Percentiles rank a stretch among this genome's conserved stretches.
Conservation (phyloP, 257 asterid genomes). For the Gentiana dahurica region DNA sequence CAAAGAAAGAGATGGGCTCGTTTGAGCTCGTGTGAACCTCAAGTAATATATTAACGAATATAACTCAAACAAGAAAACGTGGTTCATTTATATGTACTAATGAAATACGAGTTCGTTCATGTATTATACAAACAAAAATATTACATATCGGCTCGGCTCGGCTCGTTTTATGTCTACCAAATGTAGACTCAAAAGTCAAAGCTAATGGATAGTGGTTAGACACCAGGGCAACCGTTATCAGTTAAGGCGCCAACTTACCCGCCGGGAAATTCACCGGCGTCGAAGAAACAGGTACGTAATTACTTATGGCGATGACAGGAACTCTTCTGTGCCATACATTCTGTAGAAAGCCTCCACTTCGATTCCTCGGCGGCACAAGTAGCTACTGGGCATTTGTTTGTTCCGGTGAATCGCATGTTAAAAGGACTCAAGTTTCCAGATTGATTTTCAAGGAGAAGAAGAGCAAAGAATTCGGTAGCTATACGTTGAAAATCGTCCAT, state of each 20-base stretch:
- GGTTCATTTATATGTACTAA: too few species aligned
- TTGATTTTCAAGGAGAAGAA: conserved; percentile 4
- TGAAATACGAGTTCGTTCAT: too few species aligned
- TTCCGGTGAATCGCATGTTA: conserved; percentile 4
- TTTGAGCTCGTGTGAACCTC: too few species aligned
- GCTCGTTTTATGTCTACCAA: too few species aligned
- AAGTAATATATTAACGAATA: too few species aligned
- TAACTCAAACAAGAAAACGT: too few species aligned
- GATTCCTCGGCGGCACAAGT: neutral
- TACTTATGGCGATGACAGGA: conserved; percentile 7
- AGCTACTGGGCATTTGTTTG: conserved; percentile 6
- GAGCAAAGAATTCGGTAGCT: conserved; percentile 4
- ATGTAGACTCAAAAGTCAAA: too few species aligned
- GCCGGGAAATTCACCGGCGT: conserved; percentile 1
- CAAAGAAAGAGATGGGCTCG: too few species aligned
- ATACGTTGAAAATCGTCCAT: neutral
- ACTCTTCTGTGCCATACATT: conserved; percentile 7
- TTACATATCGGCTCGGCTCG: too few species aligned
- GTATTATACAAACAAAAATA: too few species aligned
- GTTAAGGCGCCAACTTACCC: neutral
- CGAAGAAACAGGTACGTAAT: neutral
- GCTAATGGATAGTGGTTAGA: conserved; percentile 4
- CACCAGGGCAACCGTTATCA: conserved; percentile 10
- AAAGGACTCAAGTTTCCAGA: neutral
- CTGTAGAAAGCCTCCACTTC: neutral